Evolutionary conservation across 2,329 filamentous ascomycete genomes (phyloP), one percentile per base, ranked within the genome.

Genomic region (Beauveria australis): DNA sequence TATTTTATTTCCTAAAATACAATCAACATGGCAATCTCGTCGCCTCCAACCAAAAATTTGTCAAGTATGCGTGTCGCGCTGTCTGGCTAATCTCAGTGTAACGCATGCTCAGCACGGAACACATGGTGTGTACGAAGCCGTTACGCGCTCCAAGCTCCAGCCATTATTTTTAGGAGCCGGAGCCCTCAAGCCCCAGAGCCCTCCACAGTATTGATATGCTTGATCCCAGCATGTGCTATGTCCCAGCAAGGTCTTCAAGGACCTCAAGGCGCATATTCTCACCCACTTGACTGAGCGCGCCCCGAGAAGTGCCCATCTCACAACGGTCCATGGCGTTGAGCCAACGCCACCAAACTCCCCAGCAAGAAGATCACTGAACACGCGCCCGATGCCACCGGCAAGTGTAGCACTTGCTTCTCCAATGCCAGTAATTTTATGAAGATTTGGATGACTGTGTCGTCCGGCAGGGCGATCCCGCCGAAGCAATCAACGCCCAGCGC

Each of bases 401-500:
- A 94, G 78, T 97, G 94, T 76, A 96, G 92, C 28, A 97, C 92
- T 56, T 99, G 94, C 14, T 97, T 97, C 75, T 85, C 84, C 77
- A 96, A 91, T 69, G 92, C 5, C 93, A 97, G 73, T 92, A 97
- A 76, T 97, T 97, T 76, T 97, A 97, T 74, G 94, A 97, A 81
- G 93, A 97, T 81, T 80, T 97, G 71, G 93, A 89, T 68, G 86
- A 89, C 75, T 89, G 86, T 70, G 86, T 89, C 63, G 86, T 89
- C 26, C 86, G 88, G 71, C 85, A 87, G 72, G 85, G 88, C 71
- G 86, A 89, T 65, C 86, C 86, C 3, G 81, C 84, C 28, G 86
- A 88, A 75, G 84, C 83, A 19, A 84, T 88, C 75, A 89, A 89
- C 69, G 85, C 84, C 2, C 81, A 82, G 69, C 84, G 85, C 57